Base-by-base conservation (phyloP, 345 rosid genomes). In the Nasturtium officinale region DNA sequence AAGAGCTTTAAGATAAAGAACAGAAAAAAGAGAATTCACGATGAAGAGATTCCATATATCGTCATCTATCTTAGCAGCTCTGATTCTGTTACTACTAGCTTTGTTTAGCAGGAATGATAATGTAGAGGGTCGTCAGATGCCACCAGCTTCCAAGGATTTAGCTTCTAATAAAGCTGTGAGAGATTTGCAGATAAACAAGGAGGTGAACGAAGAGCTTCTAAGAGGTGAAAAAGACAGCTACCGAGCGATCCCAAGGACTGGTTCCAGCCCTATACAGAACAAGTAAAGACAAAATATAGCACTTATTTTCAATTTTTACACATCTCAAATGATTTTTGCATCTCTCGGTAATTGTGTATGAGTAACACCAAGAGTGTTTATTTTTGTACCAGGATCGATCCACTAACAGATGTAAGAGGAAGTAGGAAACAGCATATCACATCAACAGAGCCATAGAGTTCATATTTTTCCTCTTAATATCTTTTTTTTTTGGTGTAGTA, bases 241-340 rank as follows among this genome's bases (percentile, higher is more conserved):
- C 77, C 67, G 86, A 59, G 79, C 56, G 80, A 85, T 88, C 54
- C 98, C 98, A 65, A 91, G 90, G 12, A 84, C 85, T 79, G 78
- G 66, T 61, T 71, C 86, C 16, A 92, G 88, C 76, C 98, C 96
- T 33, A 87, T 67, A 40, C 90, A 88, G 82, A 92, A 92, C 82
- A 90, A 80, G 88, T 89, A 83, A 80, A 66, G 35, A 47, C 72
- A 71, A 37, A 62, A 10, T 30, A 71, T 37, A 65, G 25, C 43
- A 28, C 16, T 55, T 65, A 38, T 11, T 65, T 42, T 40, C 47
- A 59, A 59, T 58, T 55, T 69, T 37, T 9, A 69, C 25, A 2
- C 65, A 69, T 77, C 72, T 23, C 56, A 62, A 65, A 26, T 29
- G 29, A 21, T 40, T 45, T 54, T 64, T 8, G 6, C 23, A 53